Percentiles rank a stretch among this genome's conserved stretches.
Conservation (phyloP, 352 stramenopile species). For the Phytopythium vexans region DNA sequence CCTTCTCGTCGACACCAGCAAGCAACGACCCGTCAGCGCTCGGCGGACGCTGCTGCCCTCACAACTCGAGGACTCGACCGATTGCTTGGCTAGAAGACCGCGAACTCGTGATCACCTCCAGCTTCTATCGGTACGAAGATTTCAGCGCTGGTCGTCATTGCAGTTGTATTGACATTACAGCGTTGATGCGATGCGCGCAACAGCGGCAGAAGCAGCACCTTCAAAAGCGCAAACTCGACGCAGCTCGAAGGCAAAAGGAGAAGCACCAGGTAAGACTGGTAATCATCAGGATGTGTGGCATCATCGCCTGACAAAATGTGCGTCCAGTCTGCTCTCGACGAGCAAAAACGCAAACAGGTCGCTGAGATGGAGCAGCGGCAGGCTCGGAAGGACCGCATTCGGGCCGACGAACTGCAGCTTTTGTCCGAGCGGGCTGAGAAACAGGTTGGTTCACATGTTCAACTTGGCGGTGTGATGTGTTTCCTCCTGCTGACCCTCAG, state of each 20-base stretch:
- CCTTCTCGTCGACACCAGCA: neutral
- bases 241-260: conserved; percentile 48
- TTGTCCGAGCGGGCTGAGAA: conserved; percentile 28
- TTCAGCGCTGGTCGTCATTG: neutral
- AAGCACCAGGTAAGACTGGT: conserved; percentile 28
- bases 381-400: conserved; percentile 45
- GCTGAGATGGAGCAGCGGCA: conserved; percentile 26
- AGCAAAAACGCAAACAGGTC: conserved; percentile 42
- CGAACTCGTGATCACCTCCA: conserved; percentile 47
- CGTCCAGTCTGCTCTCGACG: conserved; percentile 31
- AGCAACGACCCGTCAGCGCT: neutral
- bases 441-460: conserved; percentile 21
- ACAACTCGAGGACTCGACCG: neutral
- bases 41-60: neutral
- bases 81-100: conserved; percentile 7
- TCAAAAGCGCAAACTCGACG: conserved; percentile 39
- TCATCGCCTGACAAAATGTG: too few species aligned
- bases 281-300: too few species aligned
- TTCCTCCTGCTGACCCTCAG: neutral
- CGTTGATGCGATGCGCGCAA: neutral
- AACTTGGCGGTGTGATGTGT: neutral
- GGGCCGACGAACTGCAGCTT: conserved; percentile 32
- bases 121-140: conserved; percentile 34
- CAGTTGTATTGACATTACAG: neutral
- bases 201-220: conserved; percentile 53